Base-by-base conservation (phyloP, 768 basidiomycete genomes). In the Lentinula detonsa region DNA sequence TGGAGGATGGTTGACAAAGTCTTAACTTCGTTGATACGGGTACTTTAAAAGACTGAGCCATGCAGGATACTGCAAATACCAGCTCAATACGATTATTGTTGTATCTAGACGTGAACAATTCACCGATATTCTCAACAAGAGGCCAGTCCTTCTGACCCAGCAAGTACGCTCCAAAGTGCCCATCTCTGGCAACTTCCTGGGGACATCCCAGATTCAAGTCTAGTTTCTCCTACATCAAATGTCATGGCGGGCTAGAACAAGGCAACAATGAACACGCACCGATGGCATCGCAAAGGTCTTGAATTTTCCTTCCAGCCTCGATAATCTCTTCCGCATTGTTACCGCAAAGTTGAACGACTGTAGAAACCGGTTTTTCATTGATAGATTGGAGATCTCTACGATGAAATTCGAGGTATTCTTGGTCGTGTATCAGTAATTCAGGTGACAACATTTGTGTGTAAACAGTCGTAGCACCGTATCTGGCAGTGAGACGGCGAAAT, bases 171-270 rank as follows among this genome's bases (percentile, higher is more conserved):
- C 90, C 91, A 66, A 80, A 88, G 65, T 87, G 89, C 9, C 78
- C 83, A 43, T 86, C 81, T 40, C 78, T 76, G 11, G 90, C 89
- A 28, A 80, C 76, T 57, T 86, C 83, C 65, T 89, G 89, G 23
- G 91, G 91, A 69, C 91, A 93, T 15, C 91, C 91, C 10, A 92
- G 79, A 70, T 93, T 93, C 57, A 92, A 68, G 74, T 92, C 91
- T 93, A 64, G 10, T 56, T 42, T 31, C 40, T 31, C 40, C 40
- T 56, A 31, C 34, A 37, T 28, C 28, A 15, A 63, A 70, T 66
- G 46, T 48, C 21, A 48, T 11, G 21, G 21, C 11, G 46, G 21
- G n/a, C 2, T 3, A 53, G 54, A 37, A 2, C 33, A 37, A 51
- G 43, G n/a, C 8, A 23, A 34, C 21, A 23, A 48, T 48, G 21